Percentiles rank a stretch among this genome's conserved stretches.
phyloP scores from a whole-genome alignment of 768 basidiomycete genomes.

The Suillus fuscotomentosus region DNA sequence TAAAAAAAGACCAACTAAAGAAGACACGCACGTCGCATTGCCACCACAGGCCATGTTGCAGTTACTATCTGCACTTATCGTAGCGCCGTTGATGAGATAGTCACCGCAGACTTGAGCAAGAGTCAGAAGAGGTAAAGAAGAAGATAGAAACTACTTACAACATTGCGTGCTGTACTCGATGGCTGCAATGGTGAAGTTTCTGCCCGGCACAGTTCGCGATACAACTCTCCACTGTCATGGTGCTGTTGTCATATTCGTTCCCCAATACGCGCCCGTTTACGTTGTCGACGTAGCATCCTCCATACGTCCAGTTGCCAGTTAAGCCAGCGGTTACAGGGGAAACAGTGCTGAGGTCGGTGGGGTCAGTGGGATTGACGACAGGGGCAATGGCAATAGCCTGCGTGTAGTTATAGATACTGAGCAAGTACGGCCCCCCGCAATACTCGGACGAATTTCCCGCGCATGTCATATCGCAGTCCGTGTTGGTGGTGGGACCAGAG shows the following conservation, averaged over 20 bases:
- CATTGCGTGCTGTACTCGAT: conserved; percentile 59
- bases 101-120: conserved; percentile 64
- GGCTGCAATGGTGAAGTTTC: conserved; percentile 67
- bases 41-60: conserved; percentile 81
- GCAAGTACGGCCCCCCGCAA: conserved; percentile 69
- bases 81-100: conserved; percentile 59
- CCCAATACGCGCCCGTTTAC: conserved; percentile 61
- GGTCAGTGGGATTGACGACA: conserved; percentile 30
- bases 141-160: conserved; percentile 36
- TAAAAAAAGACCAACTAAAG: background rate
- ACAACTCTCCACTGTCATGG: conserved; percentile 62
- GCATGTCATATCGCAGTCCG: conserved; percentile 68
- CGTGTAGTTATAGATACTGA: conserved; percentile 71
- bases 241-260: conserved; percentile 36
- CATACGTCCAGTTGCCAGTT: conserved; percentile 56
- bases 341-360: conserved; percentile 22
- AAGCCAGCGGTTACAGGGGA: conserved; percentile 52
- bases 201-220: conserved; percentile 52
- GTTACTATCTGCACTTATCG: conserved; percentile 40
- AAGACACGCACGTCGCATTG: conserved; percentile 50
- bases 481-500: conserved; percentile 36
- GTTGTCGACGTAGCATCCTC: conserved; percentile 72
- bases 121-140: conserved; percentile 7
- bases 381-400: conserved; percentile 46
- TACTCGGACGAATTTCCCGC: conserved; percentile 60